Evolutionary conservation across 1,284 basidiomycete genomes (phyloP), one percentile per base, ranked within the genome.

Genomic region (Irpex lacteus): DNA sequence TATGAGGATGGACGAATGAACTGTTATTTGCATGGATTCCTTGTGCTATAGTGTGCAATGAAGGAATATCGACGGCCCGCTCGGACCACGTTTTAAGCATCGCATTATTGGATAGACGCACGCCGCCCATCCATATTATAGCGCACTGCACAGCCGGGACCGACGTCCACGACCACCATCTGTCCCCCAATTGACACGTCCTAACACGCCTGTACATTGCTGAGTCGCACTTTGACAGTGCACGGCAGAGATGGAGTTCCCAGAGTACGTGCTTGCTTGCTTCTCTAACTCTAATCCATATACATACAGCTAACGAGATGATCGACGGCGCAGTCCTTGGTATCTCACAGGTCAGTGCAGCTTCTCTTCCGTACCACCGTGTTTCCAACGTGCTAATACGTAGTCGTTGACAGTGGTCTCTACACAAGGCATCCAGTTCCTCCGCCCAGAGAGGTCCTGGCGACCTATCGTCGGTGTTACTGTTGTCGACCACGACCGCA

Each of bases 401-500:
- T 53, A 18, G 19, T 0, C 21, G 21, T 8, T 9, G n/a, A 26
- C 61, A 77, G 75, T 77, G 6, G 65, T 77, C 36, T 72, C 75
- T 11, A 74, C 72, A 34, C 72, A 74, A 37, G 76, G 76, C 7
- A 62, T 77, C n/a, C 62, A 63, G 38, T 73, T 73, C 63, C 32
- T 77, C 26, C 76, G 76, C 34, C 74, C 75, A 7, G 77, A 77
- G 60, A 76, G 72, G 69, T 72, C 76, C 44, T 90, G 88, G 88
- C 72, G 85, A 26, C 87, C 89, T 1, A 83, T 90, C 55, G 76
- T 91, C 52, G 79, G 81, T 0, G 70, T 90, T 9, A 67, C 69
- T 18, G 78, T 85, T 21, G 76, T 85, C n/a, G 83, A 84, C 63
- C 76, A 77, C 3, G 77, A 81, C 21, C 78, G 81, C 18, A 65